Percentiles rank a stretch among this genome's conserved stretches.
Conservation (phyloP, 805 yeast genomes). For the Yamadazyma laniorum region DNA sequence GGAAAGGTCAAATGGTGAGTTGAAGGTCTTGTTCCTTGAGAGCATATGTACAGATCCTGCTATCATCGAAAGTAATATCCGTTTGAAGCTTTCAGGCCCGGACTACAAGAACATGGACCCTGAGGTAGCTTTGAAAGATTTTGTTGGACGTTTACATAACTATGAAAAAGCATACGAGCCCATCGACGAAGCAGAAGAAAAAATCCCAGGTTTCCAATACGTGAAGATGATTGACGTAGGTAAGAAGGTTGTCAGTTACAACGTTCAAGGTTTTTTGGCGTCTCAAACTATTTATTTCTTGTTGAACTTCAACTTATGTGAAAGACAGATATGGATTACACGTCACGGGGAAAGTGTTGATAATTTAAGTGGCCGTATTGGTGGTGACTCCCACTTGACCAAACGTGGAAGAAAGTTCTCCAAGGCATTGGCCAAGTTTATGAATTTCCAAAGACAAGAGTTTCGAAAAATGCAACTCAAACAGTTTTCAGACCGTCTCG, state of each 20-base stretch:
- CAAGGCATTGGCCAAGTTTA: constrained; percentile 68
- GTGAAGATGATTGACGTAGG: constrained; percentile 97
- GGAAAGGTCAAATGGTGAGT: constrained; percentile 53
- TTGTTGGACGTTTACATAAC: constrained; percentile 73
- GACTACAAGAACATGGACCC: constrained; percentile 88
- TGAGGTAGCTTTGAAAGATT: constrained; percentile 73
- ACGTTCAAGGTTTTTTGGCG: constrained; percentile 82
- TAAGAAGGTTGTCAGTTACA: constrained; percentile 86
- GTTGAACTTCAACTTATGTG: constrained; percentile 81
- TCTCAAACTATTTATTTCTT: constrained; percentile 91
- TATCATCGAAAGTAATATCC: constrained; percentile 78
- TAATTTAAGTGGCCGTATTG: constrained; percentile 81
- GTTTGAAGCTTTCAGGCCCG: constrained; percentile 87
- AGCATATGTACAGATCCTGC: constrained; percentile 80
- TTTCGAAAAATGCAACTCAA: constrained; percentile 64
- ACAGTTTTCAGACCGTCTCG: constrained; percentile 46
- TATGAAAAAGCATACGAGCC: constrained; percentile 91
- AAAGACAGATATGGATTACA: constrained; percentile 91
- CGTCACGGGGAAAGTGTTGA: constrained; percentile 93
- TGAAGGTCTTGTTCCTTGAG: constrained; percentile 82
- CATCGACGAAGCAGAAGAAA: constrained; percentile 77
- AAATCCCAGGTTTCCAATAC: constrained; percentile 68
- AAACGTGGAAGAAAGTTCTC: constrained; percentile 76
- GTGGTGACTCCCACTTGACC: constrained; percentile 86
- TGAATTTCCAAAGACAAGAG: constrained; percentile 64